These are phyloP conservation scores for Crassisporium funariophilum DNA, from an alignment of 768 basidiomycete species.

Conservation along the genomic window DNA sequence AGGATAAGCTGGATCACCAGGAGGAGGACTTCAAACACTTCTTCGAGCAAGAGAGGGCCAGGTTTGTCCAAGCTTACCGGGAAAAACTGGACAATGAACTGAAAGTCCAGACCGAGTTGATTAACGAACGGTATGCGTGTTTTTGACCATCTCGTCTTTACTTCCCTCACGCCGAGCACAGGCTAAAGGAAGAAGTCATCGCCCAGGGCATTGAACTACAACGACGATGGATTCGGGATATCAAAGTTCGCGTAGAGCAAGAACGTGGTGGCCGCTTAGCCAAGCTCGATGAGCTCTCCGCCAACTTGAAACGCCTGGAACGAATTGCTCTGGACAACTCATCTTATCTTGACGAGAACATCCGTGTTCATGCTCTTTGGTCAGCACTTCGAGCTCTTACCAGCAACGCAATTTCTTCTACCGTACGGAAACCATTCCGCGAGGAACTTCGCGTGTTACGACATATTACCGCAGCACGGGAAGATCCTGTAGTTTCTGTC, in stretches of 20 bases:
- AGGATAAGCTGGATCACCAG: conserved; percentile 82
- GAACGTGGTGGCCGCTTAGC: conserved; percentile 95
- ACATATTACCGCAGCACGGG: conserved; percentile 68
- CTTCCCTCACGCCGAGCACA: conserved; percentile 30
- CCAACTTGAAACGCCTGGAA: conserved; percentile 88
- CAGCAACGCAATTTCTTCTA: conserved; percentile 62
- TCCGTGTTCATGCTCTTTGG: conserved; percentile 90
- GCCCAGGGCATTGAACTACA: conserved; percentile 98
- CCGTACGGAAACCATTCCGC: conserved; percentile 81
- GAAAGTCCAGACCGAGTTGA: conserved; percentile 84
- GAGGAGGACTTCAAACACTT: conserved; percentile 84
- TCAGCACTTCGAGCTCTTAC: conserved; percentile 84
- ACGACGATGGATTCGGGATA: conserved; percentile 93
- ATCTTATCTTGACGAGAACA: conserved; percentile 88
- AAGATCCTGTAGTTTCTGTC: conserved; percentile 67
- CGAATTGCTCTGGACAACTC: conserved; percentile 91
- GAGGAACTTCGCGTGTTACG: conserved; percentile 85
- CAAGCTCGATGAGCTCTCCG: conserved; percentile 91
- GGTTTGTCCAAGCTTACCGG: conserved; percentile 76
- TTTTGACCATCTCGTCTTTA: neutral
- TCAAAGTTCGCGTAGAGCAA: conserved; percentile 94
- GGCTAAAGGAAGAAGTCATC: conserved; percentile 91
- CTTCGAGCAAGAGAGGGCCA: conserved; percentile 76
- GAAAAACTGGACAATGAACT: conserved; percentile 87
- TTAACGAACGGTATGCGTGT: conserved; percentile 84